These are phyloP conservation scores for Neonectria punicea DNA, from an alignment of 2,329 filamentous ascomycete species.

Conservation along the genomic window DNA sequence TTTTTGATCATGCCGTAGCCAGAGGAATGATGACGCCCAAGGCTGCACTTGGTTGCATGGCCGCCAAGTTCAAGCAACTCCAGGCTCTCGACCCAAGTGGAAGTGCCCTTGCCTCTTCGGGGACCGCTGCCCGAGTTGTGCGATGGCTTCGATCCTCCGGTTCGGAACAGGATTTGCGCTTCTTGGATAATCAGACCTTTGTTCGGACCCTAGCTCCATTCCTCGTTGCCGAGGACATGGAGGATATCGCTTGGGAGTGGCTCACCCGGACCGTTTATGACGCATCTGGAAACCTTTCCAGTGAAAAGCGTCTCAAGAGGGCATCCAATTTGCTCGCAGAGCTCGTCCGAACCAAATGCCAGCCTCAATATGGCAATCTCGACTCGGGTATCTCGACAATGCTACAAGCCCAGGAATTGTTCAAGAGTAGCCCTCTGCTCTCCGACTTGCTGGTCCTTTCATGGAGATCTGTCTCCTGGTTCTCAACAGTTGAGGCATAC, in stretches of 20 bases:
- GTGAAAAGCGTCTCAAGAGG: slow-evolving; percentile 40
- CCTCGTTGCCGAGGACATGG: slow-evolving; percentile 62
- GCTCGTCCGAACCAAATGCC: slow-evolving; percentile 57
- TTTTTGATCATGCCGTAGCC: slow-evolving; percentile 66
- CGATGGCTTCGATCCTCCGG: slow-evolving; percentile 65
- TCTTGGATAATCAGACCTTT: slow-evolving; percentile 54
- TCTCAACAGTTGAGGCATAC: slow-evolving; percentile 62
- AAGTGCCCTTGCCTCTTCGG: slow-evolving; percentile 52
- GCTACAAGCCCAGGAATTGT: slow-evolving; percentile 57
- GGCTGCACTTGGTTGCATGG: slow-evolving; percentile 64
- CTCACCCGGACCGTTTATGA: slow-evolving; percentile 53
- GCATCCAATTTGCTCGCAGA: slow-evolving; percentile 49
- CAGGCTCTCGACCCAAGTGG: slow-evolving; percentile 41
- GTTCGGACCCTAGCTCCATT: slow-evolving; percentile 58
- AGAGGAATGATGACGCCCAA: slow-evolving; percentile 66
- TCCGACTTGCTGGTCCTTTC: slow-evolving; percentile 51
- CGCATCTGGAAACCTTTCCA: slow-evolving; percentile 30
- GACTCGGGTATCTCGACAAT: slow-evolving; percentile 62
- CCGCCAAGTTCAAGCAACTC: slow-evolving; percentile 58
- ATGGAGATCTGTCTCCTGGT: slow-evolving; percentile 62
- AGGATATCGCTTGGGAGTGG: slow-evolving; percentile 65
- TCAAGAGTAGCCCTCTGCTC: slow-evolving; percentile 49
- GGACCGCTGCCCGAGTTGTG: slow-evolving; percentile 60
- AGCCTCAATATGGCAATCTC: slow-evolving; percentile 53
- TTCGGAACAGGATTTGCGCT: slow-evolving; percentile 56